These are phyloP conservation scores for Viola odorata DNA, from an alignment of 345 rosid genomes.

Conservation along the genomic window DNA sequence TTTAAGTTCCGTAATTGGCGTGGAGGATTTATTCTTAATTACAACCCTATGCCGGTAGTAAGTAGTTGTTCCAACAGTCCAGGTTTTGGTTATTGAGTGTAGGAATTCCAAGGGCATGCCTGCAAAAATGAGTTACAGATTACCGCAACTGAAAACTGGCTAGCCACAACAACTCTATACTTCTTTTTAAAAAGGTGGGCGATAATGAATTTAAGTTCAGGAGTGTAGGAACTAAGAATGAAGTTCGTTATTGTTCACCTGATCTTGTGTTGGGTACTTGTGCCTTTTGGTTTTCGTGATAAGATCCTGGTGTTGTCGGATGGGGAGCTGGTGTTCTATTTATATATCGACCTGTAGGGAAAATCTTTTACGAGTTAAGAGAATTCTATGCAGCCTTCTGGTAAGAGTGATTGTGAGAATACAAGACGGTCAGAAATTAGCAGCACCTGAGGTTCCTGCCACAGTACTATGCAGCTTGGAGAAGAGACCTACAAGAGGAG, in stretches of 20 bases:
- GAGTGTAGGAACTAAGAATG: background rate
- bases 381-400: background rate
- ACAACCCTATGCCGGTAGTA: slow-evolving; percentile 65
- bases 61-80: slow-evolving; percentile 42
- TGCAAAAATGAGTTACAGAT: slow-evolving; percentile 5
- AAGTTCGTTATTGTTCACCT: slow-evolving; percentile 13
- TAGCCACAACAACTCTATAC: too few species aligned
- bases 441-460: slow-evolving; percentile 8
- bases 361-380: background rate
- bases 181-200: too few species aligned
- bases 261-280: slow-evolving; percentile 24
- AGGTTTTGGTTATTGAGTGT: slow-evolving; percentile 57
- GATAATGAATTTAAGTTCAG: too few species aligned
- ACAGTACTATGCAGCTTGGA: slow-evolving; percentile 19
- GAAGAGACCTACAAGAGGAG: slow-evolving; percentile 30
- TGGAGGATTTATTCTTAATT: slow-evolving; percentile 52
- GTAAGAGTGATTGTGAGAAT: background rate
- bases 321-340: slow-evolving; percentile 24
- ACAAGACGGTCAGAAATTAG: background rate
- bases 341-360: slow-evolving; percentile 28
- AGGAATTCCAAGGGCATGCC: slow-evolving; percentile 42
- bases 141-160: background rate
- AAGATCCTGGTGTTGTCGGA: slow-evolving; percentile 24
- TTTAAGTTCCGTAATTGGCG: slow-evolving; percentile 44
- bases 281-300: slow-evolving; percentile 15